A percentile compares a stretch with the other conserved stretches of the same genome.
Evolutionary conservation across 2,329 filamentous ascomycete species (phyloP).

Genomic region (Fusarium dlaminii): DNA sequence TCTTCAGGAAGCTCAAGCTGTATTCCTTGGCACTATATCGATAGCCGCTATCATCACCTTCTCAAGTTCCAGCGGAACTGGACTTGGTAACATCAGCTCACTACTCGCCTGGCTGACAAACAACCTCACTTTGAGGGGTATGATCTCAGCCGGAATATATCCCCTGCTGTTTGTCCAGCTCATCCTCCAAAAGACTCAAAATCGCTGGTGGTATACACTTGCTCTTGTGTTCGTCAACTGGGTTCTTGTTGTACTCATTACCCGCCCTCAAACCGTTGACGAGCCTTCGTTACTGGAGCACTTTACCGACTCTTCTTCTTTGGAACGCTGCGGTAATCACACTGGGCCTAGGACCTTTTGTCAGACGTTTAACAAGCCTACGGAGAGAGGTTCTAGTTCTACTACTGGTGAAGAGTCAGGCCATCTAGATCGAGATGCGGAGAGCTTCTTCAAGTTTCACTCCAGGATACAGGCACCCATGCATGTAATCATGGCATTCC

Average conservation of each 20-base stretch:
- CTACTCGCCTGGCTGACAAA: neutral
- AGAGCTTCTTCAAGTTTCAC: neutral
- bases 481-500: neutral
- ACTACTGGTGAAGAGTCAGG: rapidly evolving
- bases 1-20: conserved; percentile 15
- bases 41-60: neutral
- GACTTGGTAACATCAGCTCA: neutral
- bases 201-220: neutral
- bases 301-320: rapidly evolving
- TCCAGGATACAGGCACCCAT: neutral
- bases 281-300: neutral
- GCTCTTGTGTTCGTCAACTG: neutral
- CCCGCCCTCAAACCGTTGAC: neutral
- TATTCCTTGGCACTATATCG: neutral
- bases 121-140: neutral
- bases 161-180: neutral
- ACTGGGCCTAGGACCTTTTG: conserved; percentile 1
- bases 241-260: neutral
- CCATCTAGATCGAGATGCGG: neutral
- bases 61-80: neutral
- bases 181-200: neutral
- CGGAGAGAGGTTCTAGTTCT: rapidly evolving
- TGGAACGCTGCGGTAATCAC: neutral
- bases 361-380: neutral
- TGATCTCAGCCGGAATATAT: neutral